phyloP scores from a whole-genome alignment of 2,329 filamentous ascomycete genomes.

The Fusarium vanettenii region DNA sequence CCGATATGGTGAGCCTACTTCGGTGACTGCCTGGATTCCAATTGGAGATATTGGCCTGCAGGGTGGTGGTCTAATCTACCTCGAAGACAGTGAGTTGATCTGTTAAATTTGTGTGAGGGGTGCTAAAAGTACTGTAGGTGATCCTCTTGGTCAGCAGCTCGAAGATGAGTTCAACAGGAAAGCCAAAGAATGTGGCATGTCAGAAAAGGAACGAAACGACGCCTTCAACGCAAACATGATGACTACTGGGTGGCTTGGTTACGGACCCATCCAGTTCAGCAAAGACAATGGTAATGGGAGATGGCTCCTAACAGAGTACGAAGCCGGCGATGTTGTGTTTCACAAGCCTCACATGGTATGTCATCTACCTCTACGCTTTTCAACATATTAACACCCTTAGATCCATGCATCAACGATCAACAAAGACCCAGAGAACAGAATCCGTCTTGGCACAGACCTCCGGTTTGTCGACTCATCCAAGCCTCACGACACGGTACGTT shows the following conservation, averaged over 20 bases:
- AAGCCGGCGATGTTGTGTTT: conserved; percentile 55
- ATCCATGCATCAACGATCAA: conserved; percentile 31
- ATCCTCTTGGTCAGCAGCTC: conserved; percentile 7
- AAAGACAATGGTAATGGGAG: conserved; percentile 37
- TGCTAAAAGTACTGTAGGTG: neutral
- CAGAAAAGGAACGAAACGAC: conserved; percentile 61
- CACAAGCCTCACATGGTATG: conserved; percentile 45
- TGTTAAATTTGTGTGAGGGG: no score
- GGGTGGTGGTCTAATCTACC: conserved; percentile 23
- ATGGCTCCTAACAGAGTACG: conserved; percentile 53
- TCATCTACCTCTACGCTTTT: fast-evolving
- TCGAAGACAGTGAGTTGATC: conserved; percentile 16
- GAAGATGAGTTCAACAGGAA: conserved; percentile 35
- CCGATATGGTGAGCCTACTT: conserved; percentile 64
- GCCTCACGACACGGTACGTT: conserved; percentile 18
- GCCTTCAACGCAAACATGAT: conserved; percentile 72
- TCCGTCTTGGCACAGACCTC: conserved; percentile 27
- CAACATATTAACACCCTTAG: neutral
- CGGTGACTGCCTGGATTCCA: conserved; percentile 68
- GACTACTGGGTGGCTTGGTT: conserved; percentile 62
- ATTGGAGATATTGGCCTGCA: conserved; percentile 57
- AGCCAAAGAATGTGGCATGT: conserved; percentile 55
- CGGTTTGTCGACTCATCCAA: conserved; percentile 26
- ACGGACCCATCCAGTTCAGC: conserved; percentile 56
- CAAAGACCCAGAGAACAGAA: conserved; percentile 16